Percentiles rank a stretch among this genome's conserved stretches.
These are phyloP conservation scores for Scenedesmus sp. DNA, from an alignment of 163 green algal species.

Conservation along the genomic window DNA sequence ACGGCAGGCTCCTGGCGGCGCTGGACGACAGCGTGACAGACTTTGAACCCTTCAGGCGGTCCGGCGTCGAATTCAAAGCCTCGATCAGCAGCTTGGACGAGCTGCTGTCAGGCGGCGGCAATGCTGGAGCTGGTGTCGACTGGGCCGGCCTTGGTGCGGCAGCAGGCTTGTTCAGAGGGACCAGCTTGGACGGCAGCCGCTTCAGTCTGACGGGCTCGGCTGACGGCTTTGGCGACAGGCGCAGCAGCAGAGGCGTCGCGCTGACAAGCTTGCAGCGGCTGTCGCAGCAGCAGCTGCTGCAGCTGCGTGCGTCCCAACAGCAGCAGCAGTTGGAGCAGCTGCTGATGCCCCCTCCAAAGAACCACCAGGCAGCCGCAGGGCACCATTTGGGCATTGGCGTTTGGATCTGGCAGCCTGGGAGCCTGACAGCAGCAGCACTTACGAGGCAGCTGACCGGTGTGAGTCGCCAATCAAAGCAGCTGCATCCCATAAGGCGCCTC, in stretches of 20 bases:
- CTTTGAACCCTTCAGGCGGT: constrained; percentile 24
- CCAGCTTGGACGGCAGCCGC: constrained; percentile 14
- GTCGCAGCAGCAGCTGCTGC: constrained; percentile 21
- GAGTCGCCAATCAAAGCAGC: constrained; percentile 38
- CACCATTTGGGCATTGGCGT: background rate
- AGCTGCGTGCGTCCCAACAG: background rate
- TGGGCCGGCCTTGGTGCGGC: constrained; percentile 12
- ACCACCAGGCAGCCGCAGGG: background rate
- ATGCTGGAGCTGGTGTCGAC: background rate
- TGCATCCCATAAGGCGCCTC: background rate
- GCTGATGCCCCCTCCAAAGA: background rate
- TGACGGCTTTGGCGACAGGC: background rate
- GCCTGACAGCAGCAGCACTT: background rate
- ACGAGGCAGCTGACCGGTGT: background rate
- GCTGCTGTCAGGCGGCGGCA: background rate
- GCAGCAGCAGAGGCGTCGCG: background rate
- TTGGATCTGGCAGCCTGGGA: background rate
- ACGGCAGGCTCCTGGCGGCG: background rate
- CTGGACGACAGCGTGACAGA: constrained; percentile 14
- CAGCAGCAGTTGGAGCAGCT: constrained; percentile 8
- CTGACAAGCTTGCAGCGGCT: background rate
- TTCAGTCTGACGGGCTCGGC: background rate
- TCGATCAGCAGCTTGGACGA: constrained; percentile 42
- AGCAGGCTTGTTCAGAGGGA: constrained; percentile 17
- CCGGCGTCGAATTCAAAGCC: constrained; percentile 22